These are phyloP conservation scores for Tolypocladium endophyticum DNA, from an alignment of 2,329 filamentous ascomycete species.

Conservation along the genomic window DNA sequence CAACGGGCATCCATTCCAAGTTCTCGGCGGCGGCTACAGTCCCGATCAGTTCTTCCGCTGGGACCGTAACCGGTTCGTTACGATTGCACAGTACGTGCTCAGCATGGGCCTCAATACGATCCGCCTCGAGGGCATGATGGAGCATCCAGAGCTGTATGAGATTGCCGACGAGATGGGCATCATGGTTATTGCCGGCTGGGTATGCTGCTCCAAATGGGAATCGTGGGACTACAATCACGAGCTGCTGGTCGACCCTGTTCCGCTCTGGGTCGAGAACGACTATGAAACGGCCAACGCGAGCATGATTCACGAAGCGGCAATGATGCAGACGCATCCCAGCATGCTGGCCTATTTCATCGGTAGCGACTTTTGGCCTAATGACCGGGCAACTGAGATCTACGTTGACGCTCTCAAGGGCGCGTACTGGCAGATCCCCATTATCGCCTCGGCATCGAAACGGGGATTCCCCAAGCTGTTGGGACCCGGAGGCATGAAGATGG, in stretches of 20 bases:
- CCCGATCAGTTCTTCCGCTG: slow-evolving; percentile 54
- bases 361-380: slow-evolving; percentile 54
- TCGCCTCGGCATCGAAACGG: slow-evolving; percentile 45
- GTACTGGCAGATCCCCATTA: slow-evolving; percentile 46
- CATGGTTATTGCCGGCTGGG: slow-evolving; percentile 54
- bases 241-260: slow-evolving; percentile 22
- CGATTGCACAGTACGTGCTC: slow-evolving; percentile 41
- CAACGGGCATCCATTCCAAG: slow-evolving; percentile 48
- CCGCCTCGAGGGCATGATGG: slow-evolving; percentile 53
- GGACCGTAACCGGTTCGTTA: slow-evolving; percentile 32
- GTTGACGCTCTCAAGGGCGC: slow-evolving; percentile 35
- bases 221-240: slow-evolving; percentile 51
- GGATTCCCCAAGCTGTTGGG: slow-evolving; percentile 41
- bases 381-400: slow-evolving; percentile 43
- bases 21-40: slow-evolving; percentile 49
- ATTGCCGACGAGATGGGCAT: slow-evolving; percentile 48
- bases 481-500: slow-evolving; percentile 54
- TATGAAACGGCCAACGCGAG: slow-evolving; percentile 42
- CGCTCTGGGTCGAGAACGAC: slow-evolving; percentile 39
- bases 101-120: slow-evolving; percentile 55
- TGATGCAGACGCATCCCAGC: slow-evolving; percentile 50
- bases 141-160: slow-evolving; percentile 50
- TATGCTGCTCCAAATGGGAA: slow-evolving; percentile 61
- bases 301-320: slow-evolving; percentile 48
- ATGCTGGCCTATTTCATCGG: slow-evolving; percentile 48